phyloP scores from a whole-genome alignment of 345 rosid genomes.

The Gossypium raimondii region DNA sequence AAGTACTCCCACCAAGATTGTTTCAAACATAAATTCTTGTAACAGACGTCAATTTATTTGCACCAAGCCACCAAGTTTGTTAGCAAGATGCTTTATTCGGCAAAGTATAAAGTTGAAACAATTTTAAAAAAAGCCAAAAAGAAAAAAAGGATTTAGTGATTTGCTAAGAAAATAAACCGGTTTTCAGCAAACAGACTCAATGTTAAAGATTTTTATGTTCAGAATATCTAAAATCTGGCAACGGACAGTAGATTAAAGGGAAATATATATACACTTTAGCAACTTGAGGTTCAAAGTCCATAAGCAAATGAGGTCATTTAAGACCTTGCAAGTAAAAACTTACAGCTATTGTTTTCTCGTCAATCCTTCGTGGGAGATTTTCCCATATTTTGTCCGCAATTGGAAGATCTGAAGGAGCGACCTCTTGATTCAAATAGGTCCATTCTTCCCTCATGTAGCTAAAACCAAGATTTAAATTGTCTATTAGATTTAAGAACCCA shows the following conservation, averaged over 20 bases:
- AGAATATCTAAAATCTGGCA: background rate
- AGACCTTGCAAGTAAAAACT: constrained; percentile 1
- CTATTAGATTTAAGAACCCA: background rate
- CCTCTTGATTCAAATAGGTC: constrained; percentile 53
- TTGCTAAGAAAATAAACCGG: background rate
- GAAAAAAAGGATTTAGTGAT: background rate
- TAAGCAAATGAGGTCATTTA: background rate
- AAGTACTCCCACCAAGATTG: background rate
- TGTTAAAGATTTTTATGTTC: background rate
- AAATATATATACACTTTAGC: background rate
- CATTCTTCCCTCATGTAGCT: constrained; percentile 82
- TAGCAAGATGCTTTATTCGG: constrained; percentile 1
- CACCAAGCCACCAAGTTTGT: background rate
- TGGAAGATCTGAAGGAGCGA: constrained; percentile 46
- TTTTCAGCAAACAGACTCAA: background rate
- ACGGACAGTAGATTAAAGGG: background rate
- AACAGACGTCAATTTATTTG: background rate
- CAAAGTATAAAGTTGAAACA: background rate
- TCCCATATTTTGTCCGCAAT: constrained; percentile 59
- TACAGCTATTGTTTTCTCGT: constrained; percentile 47
- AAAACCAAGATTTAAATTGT: constrained; percentile 17
- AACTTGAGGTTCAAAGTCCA: background rate
- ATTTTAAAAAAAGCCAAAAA: background rate
- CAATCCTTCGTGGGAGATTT: constrained; percentile 53
- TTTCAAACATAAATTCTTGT: background rate